These are phyloP conservation scores for Fusarium newnesense DNA, from an alignment of 2,329 filamentous ascomycete species.

Conservation along the genomic window DNA sequence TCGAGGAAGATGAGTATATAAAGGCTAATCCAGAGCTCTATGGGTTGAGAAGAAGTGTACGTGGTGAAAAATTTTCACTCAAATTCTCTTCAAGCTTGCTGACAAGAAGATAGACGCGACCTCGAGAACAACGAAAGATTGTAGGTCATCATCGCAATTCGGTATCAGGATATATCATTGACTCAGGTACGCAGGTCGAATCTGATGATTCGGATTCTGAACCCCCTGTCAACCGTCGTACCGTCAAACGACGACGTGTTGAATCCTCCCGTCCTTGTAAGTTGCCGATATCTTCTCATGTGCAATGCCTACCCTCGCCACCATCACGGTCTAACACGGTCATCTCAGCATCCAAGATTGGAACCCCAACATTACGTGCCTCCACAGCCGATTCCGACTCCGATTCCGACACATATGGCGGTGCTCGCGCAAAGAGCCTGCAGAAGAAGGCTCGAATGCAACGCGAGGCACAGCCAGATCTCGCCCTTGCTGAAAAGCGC, in stretches of 20 bases:
- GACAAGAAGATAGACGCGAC: constrained; percentile 59
- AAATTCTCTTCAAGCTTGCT: constrained; percentile 46
- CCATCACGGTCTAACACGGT: constrained; percentile 27
- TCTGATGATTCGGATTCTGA: constrained; percentile 78
- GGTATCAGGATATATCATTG: constrained; percentile 5
- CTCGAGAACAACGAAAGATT: constrained; percentile 66
- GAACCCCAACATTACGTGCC: constrained; percentile 65
- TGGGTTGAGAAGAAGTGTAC: constrained; percentile 90
- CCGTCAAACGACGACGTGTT: constrained; percentile 75
- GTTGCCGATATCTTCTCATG: constrained; percentile 39
- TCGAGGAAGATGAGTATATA: constrained; percentile 85
- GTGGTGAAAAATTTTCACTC: constrained; percentile 50
- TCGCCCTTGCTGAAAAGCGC: constrained; percentile 81
- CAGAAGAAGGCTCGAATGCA: constrained; percentile 83
- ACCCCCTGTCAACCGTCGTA: constrained; percentile 65
- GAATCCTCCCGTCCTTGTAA: constrained; percentile 72
- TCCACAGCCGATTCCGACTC: constrained; percentile 72
- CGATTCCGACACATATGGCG: constrained; percentile 82
- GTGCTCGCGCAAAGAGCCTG: constrained; percentile 73
- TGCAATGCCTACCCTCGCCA: neutral
- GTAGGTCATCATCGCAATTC: constrained; percentile 53
- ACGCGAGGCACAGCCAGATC: constrained; percentile 72
- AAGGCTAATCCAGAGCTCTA: constrained; percentile 94
- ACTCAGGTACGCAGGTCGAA: constrained; percentile 53
- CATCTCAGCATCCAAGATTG: constrained; percentile 66